Evolutionary conservation across 163 green algal genomes (phyloP).

Genomic region (Chlorella variabilis): DNA sequence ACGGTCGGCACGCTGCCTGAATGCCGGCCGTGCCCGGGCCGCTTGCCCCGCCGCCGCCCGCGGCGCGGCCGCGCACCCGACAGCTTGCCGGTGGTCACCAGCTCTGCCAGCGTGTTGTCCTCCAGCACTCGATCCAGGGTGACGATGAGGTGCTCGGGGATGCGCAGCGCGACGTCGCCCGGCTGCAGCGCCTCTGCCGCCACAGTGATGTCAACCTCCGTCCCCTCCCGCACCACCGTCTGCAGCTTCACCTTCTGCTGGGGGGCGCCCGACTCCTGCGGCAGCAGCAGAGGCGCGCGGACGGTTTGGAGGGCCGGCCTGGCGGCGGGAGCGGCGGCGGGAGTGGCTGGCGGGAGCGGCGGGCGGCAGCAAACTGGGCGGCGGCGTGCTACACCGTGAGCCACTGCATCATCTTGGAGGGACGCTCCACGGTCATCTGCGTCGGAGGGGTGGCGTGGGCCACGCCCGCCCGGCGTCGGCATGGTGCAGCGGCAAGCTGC

Average conservation of each 20-base stretch:
- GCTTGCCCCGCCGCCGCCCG: too few relatives aligned
- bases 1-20: too few relatives aligned
- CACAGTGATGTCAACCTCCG: constrained; percentile 70
- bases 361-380: too few relatives aligned
- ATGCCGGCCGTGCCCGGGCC: too few relatives aligned
- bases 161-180: constrained; percentile 72
- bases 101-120: constrained; percentile 76
- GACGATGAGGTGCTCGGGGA: constrained; percentile 85
- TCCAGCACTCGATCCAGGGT: constrained; percentile 75
- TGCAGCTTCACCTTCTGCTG: constrained; percentile 47
- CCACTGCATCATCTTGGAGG: constrained; percentile 11
- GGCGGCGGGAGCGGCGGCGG: too few relatives aligned
- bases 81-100: constrained; percentile 93
- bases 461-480: background rate
- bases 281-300: background rate
- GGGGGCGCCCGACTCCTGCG: constrained; percentile 52
- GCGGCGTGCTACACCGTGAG: background rate
- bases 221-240: constrained; percentile 42
- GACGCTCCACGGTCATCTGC: background rate
- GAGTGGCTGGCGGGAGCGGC: background rate
- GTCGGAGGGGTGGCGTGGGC: background rate
- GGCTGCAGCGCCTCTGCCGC: constrained; percentile 41
- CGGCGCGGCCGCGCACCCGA: background rate
- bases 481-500: too few relatives aligned
- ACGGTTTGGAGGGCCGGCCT: too few relatives aligned